These are phyloP conservation scores for Fusarium anthophilum DNA, from an alignment of 2,329 filamentous ascomycete genomes.

Conservation along the genomic window DNA sequence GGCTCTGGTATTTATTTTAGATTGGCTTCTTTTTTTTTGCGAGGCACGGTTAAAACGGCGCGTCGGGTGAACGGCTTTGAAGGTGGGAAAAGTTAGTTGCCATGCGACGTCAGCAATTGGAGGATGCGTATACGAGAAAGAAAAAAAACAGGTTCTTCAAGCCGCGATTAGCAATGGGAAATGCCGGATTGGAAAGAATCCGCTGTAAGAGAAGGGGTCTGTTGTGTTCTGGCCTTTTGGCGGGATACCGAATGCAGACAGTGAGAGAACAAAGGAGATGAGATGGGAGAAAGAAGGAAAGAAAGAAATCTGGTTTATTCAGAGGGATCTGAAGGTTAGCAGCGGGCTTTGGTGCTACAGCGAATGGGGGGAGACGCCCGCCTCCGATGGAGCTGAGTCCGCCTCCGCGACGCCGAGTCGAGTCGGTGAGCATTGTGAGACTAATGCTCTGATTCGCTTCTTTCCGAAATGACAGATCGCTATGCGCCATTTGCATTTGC, in stretches of 20 bases:
- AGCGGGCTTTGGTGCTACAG: background rate
- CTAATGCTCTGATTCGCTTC: background rate
- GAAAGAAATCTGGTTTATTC: background rate
- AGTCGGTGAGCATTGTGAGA: conserved; percentile 9
- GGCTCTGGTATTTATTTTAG: background rate
- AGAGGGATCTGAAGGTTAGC: background rate
- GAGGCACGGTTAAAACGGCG: conserved; percentile 8
- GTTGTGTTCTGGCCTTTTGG: background rate
- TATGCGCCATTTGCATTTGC: conserved; percentile 7
- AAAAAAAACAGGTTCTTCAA: background rate
- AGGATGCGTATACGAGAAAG: background rate
- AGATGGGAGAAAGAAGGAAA: background rate
- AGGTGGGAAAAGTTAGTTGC: background rate
- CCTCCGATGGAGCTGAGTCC: background rate
- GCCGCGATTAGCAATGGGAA: background rate
- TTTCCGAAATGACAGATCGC: background rate
- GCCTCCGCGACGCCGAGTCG: background rate
- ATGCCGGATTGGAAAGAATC: background rate
- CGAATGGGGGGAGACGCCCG: background rate
- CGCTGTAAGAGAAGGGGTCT: background rate
- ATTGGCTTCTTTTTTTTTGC: background rate
- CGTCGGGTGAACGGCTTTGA: conserved; percentile 11
- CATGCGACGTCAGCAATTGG: conserved; percentile 10
- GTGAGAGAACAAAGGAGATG: background rate
- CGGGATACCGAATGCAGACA: background rate